These are phyloP conservation scores for Colletotrichum neosansevieriae DNA, from an alignment of 2,329 filamentous ascomycete genomes.

Conservation along the genomic window DNA sequence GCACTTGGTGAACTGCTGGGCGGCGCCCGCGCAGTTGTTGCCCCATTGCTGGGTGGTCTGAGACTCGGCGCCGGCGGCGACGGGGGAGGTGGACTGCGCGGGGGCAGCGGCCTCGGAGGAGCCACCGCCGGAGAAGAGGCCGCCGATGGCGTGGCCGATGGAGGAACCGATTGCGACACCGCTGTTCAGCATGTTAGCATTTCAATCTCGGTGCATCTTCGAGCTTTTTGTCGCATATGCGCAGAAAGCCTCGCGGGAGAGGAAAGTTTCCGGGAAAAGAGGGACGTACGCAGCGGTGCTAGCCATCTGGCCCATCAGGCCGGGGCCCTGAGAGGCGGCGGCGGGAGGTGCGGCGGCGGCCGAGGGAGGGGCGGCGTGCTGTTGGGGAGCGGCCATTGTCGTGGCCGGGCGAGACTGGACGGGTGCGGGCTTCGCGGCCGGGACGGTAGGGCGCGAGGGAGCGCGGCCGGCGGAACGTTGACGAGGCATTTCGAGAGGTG, in stretches of 20 bases:
- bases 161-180: conserved; percentile 97
- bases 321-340: conserved; percentile 75
- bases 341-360: conserved; percentile 62
- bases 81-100: conserved; percentile 53
- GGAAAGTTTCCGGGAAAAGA: neutral
- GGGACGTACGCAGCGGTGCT: conserved; percentile 92
- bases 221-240: neutral
- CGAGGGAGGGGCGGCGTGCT: conserved; percentile 52
- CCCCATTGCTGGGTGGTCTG: conserved; percentile 57
- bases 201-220: neutral
- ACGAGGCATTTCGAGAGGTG: conserved; percentile 75
- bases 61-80: conserved; percentile 63
- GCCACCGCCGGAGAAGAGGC: conserved; percentile 83
- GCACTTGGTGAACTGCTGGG: conserved; percentile 91
- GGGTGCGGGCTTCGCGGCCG: conserved; percentile 66
- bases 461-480: conserved; percentile 74
- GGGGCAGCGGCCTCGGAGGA: conserved; percentile 61
- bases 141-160: conserved; percentile 93
- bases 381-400: conserved; percentile 69
- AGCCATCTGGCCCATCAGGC: conserved; percentile 96
- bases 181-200: conserved; percentile 59
- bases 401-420: conserved; percentile 78
- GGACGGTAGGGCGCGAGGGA: conserved; percentile 75
- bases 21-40: conserved; percentile 82
- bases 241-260: neutral